Evolutionary conservation across 1,284 basidiomycete genomes (phyloP), one percentile per base, ranked within the genome.

Genomic region (Sanghuangporus sanghuang): DNA sequence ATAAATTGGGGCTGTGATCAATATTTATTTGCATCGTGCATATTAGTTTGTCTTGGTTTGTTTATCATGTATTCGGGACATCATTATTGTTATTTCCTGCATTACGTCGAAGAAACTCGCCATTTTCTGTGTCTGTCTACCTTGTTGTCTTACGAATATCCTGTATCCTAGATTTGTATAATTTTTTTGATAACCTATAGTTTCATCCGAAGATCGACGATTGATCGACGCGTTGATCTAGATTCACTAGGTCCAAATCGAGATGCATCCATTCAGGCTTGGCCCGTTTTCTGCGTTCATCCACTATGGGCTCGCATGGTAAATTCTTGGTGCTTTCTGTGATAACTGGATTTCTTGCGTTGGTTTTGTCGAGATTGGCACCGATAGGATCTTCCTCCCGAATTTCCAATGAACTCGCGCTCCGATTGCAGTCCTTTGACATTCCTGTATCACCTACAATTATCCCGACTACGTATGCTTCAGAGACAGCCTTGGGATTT

Each of bases 1-100:
- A 80, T 71, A 90, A 89, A 70, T 74, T 65, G 39, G 59, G 61
- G 63, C 72, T 61, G 74, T 57, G 60, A 69, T 64, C 32, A 16
- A 32, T 59, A 18, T 36, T 18, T 59, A 40, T 27, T 39, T 52
- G 12, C 42, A 16, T 7, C 40, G 12, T 38, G 35, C 18, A 39
- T 54, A 46, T 50, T 40, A 21, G 16, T 11, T 7, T 46, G 16
- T 46, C 6, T n/a, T n/a, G 16, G 21, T n/a, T 46, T 46, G 40
- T 46, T 7, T 46, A 38, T 9, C 21, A 16, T 48, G 21, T 52
- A 18, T 32, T 18, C 40, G 44, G 18, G 42, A 53, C 35, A 46
- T 23, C 23, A 16, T 52, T 27, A 23, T 52, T 27, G 7, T 8
- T 52, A 52, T 52, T 23, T 23, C 12, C 27, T 50, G 18, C 9